A percentile compares a stretch with the other conserved stretches of the same genome.
These are phyloP conservation scores for Meira nashicola DNA, from an alignment of 1,284 basidiomycete genomes.

Conservation along the genomic window DNA sequence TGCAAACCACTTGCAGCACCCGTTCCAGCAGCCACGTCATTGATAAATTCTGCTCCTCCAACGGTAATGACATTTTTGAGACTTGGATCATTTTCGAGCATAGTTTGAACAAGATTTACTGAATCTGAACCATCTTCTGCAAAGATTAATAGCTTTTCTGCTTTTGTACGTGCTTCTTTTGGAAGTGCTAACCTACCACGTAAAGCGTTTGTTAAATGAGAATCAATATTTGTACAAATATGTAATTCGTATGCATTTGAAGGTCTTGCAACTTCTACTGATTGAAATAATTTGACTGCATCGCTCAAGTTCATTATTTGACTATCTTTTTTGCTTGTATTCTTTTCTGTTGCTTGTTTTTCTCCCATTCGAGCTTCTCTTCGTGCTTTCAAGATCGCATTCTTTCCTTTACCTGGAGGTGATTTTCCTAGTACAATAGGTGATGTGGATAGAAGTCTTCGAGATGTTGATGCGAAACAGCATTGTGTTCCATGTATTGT, in stretches of 20 bases:
- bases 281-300: slow-evolving; percentile 15
- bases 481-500: not conserved
- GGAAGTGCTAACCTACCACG: slow-evolving; percentile 46
- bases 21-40: slow-evolving; percentile 30
- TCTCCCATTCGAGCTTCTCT: slow-evolving; percentile 9
- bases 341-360: not conserved
- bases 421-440: slow-evolving; percentile 13
- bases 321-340: slow-evolving; percentile 4
- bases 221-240: slow-evolving; percentile 45
- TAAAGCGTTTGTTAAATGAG: slow-evolving; percentile 49
- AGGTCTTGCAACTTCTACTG: slow-evolving; percentile 32
- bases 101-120: slow-evolving; percentile 27
- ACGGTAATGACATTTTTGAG: slow-evolving; percentile 24
- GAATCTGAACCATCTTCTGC: slow-evolving; percentile 46
- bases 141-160: slow-evolving; percentile 47
- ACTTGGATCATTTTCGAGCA: slow-evolving; percentile 2
- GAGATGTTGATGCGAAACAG: slow-evolving; percentile 1
- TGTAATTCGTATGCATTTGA: slow-evolving; percentile 48
- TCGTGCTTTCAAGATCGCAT: slow-evolving; percentile 13
- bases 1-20: slow-evolving; percentile 26
- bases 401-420: slow-evolving; percentile 21
- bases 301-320: slow-evolving; percentile 12
- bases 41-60: slow-evolving; percentile 45
- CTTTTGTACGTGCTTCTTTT: slow-evolving; percentile 38
- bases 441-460: not conserved